Evolutionary conservation across 192 early-diverging fungal species (phyloP).

Genomic region (Mortierella hygrophila): DNA sequence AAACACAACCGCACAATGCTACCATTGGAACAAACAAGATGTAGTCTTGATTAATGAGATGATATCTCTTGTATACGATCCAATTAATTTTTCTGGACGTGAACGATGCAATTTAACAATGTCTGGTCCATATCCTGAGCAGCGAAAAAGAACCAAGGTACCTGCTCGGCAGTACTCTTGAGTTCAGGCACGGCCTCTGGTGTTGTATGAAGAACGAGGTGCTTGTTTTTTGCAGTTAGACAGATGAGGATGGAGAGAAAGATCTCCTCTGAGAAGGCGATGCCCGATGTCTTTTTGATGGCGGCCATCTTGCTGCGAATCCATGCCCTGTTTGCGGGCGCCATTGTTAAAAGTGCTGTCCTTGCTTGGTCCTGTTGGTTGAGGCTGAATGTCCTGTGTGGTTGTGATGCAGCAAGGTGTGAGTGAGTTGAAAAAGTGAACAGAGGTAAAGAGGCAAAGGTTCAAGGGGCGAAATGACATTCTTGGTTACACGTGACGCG

Average conservation of each 20-base stretch:
- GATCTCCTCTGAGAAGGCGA: slow-evolving; percentile 65
- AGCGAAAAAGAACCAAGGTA: slow-evolving; percentile 13
- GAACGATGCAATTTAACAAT: too few relatives aligned
- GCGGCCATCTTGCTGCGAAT: slow-evolving; percentile 59
- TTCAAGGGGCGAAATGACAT: too few relatives aligned
- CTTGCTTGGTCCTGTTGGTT: background rate
- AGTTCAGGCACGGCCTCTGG: slow-evolving; percentile 59
- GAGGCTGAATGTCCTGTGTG: background rate
- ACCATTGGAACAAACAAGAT: background rate
- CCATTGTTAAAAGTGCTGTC: slow-evolving; percentile 13
- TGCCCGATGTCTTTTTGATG: slow-evolving; percentile 55
- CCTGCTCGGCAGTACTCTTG: slow-evolving; percentile 61
- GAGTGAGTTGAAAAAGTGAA: too few relatives aligned
- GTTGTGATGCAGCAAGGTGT: too few relatives aligned
- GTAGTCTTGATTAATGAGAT: background rate
- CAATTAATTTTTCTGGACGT: too few relatives aligned
- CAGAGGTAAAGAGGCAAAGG: too few relatives aligned
- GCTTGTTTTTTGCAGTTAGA: slow-evolving; percentile 62
- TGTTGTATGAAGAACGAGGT: slow-evolving; percentile 61
- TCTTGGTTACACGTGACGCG: too few relatives aligned
- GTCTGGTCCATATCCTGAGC: background rate
- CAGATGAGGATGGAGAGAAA: slow-evolving; percentile 70
- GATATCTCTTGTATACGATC: too few relatives aligned
- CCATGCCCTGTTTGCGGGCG: slow-evolving; percentile 57
- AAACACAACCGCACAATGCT: slow-evolving; percentile 61